phyloP scores from a whole-genome alignment of 371 early-diverging fungal genomes.

The Mortierella sp. region DNA sequence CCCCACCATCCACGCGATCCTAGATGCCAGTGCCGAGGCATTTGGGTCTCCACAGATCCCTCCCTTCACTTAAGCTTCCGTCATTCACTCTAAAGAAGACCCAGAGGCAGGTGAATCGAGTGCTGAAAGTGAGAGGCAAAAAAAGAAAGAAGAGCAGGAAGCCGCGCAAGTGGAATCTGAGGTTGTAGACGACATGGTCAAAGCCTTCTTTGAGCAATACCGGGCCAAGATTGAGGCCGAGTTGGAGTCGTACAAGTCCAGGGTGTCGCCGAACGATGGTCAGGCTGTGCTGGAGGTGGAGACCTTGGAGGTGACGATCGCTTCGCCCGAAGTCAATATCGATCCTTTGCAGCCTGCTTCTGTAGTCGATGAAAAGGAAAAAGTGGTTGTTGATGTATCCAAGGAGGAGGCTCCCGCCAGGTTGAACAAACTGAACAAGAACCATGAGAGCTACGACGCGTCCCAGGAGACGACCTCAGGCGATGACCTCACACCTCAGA shows the following conservation, averaged over 20 bases:
- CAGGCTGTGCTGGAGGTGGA: not conserved
- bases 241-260: constrained; percentile 14
- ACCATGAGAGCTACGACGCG: constrained; percentile 20
- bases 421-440: constrained; percentile 40
- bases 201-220: constrained; percentile 19
- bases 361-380: not conserved
- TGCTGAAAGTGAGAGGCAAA: not conserved
- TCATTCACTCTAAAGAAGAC: too few species aligned
- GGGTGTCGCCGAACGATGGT: not conserved
- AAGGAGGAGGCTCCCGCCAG: not conserved
- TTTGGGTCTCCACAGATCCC: not conserved
- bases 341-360: not conserved
- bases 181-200: not conserved
- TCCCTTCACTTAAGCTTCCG: not conserved
- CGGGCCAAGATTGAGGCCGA: not conserved
- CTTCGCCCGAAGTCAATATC: not conserved
- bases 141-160: not conserved
- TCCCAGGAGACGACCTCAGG: not conserved
- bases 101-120: too few species aligned
- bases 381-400: not conserved
- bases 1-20: not conserved
- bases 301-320: not conserved
- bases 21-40: not conserved
- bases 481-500: not conserved
- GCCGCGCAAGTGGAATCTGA: not conserved